A percentile compares a stretch with the other conserved stretches of the same genome.
Evolutionary conservation across 345 rosid genomes (phyloP).

Genomic region (Stellera chamaejasme): DNA sequence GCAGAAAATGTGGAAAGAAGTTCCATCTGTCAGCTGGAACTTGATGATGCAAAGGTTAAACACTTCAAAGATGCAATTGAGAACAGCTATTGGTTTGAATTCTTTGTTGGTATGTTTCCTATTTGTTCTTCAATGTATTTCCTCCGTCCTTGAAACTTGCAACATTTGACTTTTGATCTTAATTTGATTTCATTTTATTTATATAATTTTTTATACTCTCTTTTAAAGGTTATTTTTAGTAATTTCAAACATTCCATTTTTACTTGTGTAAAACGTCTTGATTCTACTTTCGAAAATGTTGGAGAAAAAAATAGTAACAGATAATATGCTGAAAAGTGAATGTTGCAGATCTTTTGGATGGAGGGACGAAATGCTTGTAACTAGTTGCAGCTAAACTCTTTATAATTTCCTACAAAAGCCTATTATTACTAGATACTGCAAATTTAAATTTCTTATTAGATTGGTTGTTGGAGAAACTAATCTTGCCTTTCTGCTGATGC

Average conservation of each 20-base stretch:
- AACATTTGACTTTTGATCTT: neutral
- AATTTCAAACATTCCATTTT: no score
- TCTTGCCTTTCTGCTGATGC: slow-evolving; percentile 16
- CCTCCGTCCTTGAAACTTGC: neutral
- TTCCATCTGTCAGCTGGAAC: slow-evolving; percentile 53
- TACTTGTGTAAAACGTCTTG: no score
- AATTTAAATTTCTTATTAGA: no score
- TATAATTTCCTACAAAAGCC: neutral
- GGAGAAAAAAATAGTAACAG: no score
- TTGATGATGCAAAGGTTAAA: slow-evolving; percentile 63
- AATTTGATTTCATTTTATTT: no score
- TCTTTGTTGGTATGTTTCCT: slow-evolving; percentile 78
- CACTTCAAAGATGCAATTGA: slow-evolving; percentile 91
- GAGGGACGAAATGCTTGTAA: no score
- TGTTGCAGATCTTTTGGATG: no score
- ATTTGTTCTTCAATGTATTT: slow-evolving; percentile 3
- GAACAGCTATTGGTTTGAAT: slow-evolving; percentile 90
- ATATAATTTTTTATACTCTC: no score
- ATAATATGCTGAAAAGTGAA: no score
- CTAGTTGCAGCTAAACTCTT: neutral
- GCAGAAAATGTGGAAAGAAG: slow-evolving; percentile 64
- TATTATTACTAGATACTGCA: neutral
- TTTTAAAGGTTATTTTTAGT: no score
- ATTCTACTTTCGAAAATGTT: no score
- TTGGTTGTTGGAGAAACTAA: no score